These are phyloP conservation scores for Cynanchum wilfordii DNA, from an alignment of 257 asterid genomes.

Conservation along the genomic window DNA sequence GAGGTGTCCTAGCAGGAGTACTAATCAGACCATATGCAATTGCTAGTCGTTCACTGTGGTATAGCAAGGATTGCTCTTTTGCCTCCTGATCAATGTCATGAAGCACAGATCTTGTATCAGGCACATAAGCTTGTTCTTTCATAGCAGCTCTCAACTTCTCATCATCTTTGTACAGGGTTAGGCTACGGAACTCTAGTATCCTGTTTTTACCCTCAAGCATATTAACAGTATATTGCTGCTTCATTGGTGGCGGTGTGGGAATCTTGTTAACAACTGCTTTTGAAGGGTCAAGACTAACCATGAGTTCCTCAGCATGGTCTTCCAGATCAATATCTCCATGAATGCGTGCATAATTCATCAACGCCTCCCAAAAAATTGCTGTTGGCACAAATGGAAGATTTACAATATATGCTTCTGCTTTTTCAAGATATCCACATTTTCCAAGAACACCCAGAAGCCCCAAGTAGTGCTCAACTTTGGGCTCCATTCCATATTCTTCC, in stretches of 20 bases:
- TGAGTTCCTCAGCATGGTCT: slow-evolving; percentile 76
- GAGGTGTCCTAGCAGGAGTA: slow-evolving; percentile 85
- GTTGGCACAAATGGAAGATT: slow-evolving; percentile 83
- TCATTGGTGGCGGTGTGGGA: slow-evolving; percentile 75
- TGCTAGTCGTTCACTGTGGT: slow-evolving; percentile 95
- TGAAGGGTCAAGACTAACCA: slow-evolving; percentile 62
- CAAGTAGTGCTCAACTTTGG: slow-evolving; percentile 68
- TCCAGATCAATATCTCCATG: slow-evolving; percentile 95
- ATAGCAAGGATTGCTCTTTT: slow-evolving; percentile 86
- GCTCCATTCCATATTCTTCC: slow-evolving; percentile 59
- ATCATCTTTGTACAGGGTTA: slow-evolving; percentile 78
- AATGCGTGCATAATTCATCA: slow-evolving; percentile 85
- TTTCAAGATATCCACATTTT: slow-evolving; percentile 77
- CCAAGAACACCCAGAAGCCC: slow-evolving; percentile 78
- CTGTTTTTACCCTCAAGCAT: slow-evolving; percentile 88
- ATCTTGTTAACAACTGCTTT: slow-evolving; percentile 59
- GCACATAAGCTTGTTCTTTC: slow-evolving; percentile 86
- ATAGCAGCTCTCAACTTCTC: slow-evolving; percentile 82
- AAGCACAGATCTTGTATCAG: slow-evolving; percentile 88
- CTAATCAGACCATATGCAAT: slow-evolving; percentile 91
- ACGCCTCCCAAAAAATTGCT: slow-evolving; percentile 74
- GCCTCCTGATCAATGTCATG: slow-evolving; percentile 99
- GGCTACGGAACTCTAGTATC: slow-evolving; percentile 63
- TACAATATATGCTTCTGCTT: slow-evolving; percentile 64
- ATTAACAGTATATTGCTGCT: slow-evolving; percentile 55